Percentiles rank a stretch among this genome's conserved stretches.
Conservation (phyloP, 2,329 filamentous ascomycete species). For the Alternaria atra region DNA sequence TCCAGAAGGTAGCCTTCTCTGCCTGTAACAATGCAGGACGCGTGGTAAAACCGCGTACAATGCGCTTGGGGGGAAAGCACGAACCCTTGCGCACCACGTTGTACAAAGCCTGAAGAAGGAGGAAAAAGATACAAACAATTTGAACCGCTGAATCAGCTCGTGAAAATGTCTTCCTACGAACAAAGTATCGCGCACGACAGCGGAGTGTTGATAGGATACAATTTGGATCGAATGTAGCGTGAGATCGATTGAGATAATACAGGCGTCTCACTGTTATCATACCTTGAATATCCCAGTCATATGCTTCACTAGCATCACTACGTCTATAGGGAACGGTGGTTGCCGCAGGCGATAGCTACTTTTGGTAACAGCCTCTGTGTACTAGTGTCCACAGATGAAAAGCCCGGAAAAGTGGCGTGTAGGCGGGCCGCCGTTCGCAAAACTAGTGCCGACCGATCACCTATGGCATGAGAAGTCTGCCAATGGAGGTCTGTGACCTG, state of each 20-base stretch:
- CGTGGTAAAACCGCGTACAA: conserved; percentile 6
- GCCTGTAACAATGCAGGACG: neutral
- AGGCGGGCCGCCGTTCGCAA: neutral
- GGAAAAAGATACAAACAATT: neutral
- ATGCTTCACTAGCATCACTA: neutral
- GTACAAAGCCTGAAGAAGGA: neutral
- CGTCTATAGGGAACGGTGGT: neutral
- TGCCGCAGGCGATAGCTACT: neutral
- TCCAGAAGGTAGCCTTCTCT: neutral
- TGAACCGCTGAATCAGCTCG: neutral
- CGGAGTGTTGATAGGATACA: neutral
- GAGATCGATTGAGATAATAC: neutral
- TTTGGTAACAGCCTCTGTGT: neutral
- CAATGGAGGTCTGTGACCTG: conserved; percentile 7
- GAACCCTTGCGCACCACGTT: conserved; percentile 8
- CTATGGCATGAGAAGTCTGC: conserved; percentile 11
- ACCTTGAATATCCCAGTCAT: neutral
- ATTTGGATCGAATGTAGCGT: neutral
- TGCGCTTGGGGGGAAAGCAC: conserved; percentile 3
- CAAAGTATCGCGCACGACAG: neutral
- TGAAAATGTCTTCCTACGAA: neutral
- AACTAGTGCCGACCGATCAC: neutral
- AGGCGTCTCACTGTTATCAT: neutral
- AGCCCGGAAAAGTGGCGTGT: neutral
- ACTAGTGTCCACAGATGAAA: neutral